These are phyloP conservation scores for Suhomyces vadensis DNA, from an alignment of 805 yeast species.

Conservation along the genomic window DNA sequence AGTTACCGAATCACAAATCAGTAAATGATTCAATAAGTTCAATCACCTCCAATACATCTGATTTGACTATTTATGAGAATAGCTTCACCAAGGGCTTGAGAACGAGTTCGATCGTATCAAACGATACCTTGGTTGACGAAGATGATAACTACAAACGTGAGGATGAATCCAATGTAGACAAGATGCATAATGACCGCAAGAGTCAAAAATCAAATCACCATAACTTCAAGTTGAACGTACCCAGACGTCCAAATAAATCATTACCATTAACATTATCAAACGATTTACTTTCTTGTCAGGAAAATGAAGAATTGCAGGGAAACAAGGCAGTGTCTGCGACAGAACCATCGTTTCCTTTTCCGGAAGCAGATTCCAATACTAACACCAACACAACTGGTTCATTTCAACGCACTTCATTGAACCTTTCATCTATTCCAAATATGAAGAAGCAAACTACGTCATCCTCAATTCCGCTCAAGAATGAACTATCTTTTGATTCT, in stretches of 20 bases:
- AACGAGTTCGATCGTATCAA: constrained; percentile 24
- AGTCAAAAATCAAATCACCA: constrained; percentile 10
- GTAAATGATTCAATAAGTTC: constrained; percentile 28
- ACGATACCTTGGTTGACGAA: constrained; percentile 36
- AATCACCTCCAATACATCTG: constrained; percentile 30
- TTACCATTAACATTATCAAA: constrained; percentile 9
- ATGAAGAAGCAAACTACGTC: constrained; percentile 21
- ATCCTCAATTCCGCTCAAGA: constrained; percentile 20
- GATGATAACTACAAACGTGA: not conserved
- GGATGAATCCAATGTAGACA: not conserved
- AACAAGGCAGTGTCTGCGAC: constrained; percentile 20
- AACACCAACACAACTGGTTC: not conserved
- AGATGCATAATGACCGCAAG: not conserved
- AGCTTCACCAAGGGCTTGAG: constrained; percentile 10
- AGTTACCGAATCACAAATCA: constrained; percentile 6
- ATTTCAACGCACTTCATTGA: not conserved
- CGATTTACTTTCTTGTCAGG: constrained; percentile 2
- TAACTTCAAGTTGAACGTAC: constrained; percentile 15
- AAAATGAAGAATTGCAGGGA: constrained; percentile 7
- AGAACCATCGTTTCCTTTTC: constrained; percentile 21
- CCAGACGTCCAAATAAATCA: constrained; percentile 14
- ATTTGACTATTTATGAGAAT: constrained; percentile 18
- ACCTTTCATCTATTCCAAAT: constrained; percentile 3
- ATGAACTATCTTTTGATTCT: constrained; percentile 17
- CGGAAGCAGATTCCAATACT: not conserved